These are phyloP conservation scores for Aspergillus niger DNA, from an alignment of 2,329 filamentous ascomycete genomes.

Conservation along the genomic window DNA sequence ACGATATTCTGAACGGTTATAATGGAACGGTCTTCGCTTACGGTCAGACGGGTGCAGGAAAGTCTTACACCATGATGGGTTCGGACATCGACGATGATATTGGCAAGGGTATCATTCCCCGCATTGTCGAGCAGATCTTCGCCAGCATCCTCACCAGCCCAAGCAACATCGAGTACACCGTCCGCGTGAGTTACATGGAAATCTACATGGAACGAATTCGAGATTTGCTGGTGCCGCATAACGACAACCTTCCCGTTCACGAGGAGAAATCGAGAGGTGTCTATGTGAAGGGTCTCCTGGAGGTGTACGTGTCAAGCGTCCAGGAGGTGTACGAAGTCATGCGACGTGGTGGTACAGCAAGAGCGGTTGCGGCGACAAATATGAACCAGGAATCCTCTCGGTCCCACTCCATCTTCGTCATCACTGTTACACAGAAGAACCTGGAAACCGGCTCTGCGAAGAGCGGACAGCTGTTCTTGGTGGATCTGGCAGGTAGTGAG, in stretches of 20 bases:
- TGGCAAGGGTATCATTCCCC: conserved; percentile 90
- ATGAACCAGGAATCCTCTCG: conserved; percentile 99
- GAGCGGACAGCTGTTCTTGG: conserved; percentile 93
- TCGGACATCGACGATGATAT: conserved; percentile 88
- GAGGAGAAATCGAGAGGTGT: conserved; percentile 96
- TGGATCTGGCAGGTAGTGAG: conserved; percentile 96
- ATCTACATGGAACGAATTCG: conserved; percentile 99
- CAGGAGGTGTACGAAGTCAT: conserved; percentile 97
- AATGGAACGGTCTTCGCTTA: conserved; percentile 99
- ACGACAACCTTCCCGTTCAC: conserved; percentile 96
- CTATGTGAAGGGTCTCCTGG: conserved; percentile 91
- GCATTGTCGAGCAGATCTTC: conserved; percentile 97
- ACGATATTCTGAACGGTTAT: conserved; percentile 98
- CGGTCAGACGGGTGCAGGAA: conserved; percentile 96
- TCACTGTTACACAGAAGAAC: conserved; percentile 97
- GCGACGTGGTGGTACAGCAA: conserved; percentile 83
- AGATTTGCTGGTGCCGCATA: conserved; percentile 86
- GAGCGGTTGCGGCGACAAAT: conserved; percentile 94
- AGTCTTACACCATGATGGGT: conserved; percentile 99
- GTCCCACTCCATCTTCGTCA: conserved; percentile 96
- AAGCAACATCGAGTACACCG: conserved; percentile 96
- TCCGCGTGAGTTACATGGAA: conserved; percentile 98
- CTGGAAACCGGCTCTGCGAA: conserved; percentile 94
- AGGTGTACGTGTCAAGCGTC: conserved; percentile 94
- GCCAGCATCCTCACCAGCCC: conserved; percentile 90